Evolutionary conservation across 495 filamentous ascomycete genomes (phyloP), one percentile per base, ranked within the genome.

Genomic region (Bathelium albidoporum): DNA sequence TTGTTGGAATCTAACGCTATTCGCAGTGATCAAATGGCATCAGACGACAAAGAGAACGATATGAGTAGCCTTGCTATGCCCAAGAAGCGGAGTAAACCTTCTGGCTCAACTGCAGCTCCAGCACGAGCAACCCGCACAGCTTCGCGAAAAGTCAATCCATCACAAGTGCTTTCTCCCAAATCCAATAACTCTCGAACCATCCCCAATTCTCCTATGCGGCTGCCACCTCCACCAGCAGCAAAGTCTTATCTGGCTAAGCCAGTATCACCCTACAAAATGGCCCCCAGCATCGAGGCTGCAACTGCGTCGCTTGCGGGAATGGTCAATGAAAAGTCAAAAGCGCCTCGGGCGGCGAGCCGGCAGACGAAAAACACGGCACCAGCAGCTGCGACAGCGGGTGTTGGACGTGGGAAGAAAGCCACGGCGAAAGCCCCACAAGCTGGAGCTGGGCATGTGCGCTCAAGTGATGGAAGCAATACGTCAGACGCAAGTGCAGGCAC

Each of bases 41-140:
- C 78, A 65, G 81, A 77, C n/a, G 85, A 92, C 73, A 92, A 95
- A 71, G 89, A 96, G 71, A 95, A 95, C 67, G 85, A 82, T 28
- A 70, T 73, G 26, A 69, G 81, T 16, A 64, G 84, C 60, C 82
- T 87, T 16, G 62, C 69, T 24, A 72, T 78, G 53, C 78, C 77
- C 5, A 88, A 87, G 73, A 84, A 86, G 69, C 82, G 85, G 28
- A 72, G 69, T 28, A 80, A 77, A 69, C 69, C 69, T 9, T 62
- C 70, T 14, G 69, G 70, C 24, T 64, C 64, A 1, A 67, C 71
- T 18, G 69, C 73, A n/a, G 59, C 44, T 65, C 72, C 9, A 63
- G 68, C 58, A 64, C 66, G n/a, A 32, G 64, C 70, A 39, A 80
- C 82, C 0, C 78, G 80, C 52, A 76, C 81, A 10, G 78, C 77